Percentiles rank a stretch among this genome's conserved stretches.
These are phyloP conservation scores for Eucalyptus pumila DNA, from an alignment of 345 rosid genomes.

Conservation along the genomic window DNA sequence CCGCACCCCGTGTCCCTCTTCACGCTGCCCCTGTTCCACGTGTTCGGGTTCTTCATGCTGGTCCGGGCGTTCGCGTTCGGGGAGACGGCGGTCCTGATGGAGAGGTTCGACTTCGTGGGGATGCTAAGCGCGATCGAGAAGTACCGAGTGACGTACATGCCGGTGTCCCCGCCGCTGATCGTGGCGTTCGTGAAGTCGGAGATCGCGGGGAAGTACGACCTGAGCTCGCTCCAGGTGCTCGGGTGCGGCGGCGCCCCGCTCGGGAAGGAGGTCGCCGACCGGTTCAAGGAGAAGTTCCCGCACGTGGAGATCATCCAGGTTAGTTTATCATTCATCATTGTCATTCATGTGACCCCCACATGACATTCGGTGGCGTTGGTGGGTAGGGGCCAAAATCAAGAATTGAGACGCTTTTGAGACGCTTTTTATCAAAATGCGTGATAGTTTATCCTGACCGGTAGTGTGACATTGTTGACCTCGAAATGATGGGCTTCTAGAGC, in stretches of 20 bases:
- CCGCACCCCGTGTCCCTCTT: slow-evolving; percentile 36
- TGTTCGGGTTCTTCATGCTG: slow-evolving; percentile 29
- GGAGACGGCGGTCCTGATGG: slow-evolving; percentile 30
- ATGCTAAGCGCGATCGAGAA: slow-evolving; percentile 32
- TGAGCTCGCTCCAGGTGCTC: slow-evolving; percentile 42
- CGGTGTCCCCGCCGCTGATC: slow-evolving; percentile 76
- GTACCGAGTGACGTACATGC: slow-evolving; percentile 46
- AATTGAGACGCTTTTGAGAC: neutral
- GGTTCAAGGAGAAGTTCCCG: slow-evolving; percentile 62
- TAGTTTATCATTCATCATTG: neutral
- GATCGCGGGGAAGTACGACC: slow-evolving; percentile 44
- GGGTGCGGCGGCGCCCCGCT: slow-evolving; percentile 84
- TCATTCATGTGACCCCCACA: neutral
- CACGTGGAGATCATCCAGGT: slow-evolving; percentile 61
- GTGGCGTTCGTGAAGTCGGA: slow-evolving; percentile 64
- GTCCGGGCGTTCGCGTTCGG: slow-evolving; percentile 14
- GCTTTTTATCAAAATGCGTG: neutral
- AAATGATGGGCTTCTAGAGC: neutral
- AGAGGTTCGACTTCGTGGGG: slow-evolving; percentile 26
- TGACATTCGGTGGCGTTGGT: no score
- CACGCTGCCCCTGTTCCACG: slow-evolving; percentile 33
- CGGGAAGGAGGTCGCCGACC: slow-evolving; percentile 59
- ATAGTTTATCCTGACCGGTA: neutral
- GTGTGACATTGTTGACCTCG: neutral
- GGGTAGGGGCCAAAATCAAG: neutral